phyloP scores from a whole-genome alignment of 192 early-diverging fungal genomes.

The Podila verticillata region DNA sequence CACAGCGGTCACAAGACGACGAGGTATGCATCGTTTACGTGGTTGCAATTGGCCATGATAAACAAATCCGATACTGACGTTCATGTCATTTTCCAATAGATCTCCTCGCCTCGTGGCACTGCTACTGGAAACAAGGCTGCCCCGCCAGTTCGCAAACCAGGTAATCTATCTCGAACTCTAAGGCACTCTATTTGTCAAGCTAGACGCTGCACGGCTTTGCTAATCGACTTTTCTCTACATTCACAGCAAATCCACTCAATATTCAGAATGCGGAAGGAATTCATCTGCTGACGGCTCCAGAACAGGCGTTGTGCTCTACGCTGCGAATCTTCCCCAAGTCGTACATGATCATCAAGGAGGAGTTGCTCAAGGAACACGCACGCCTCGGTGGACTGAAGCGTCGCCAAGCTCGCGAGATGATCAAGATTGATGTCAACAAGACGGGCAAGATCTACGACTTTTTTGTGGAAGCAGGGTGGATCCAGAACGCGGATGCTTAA shows the following conservation, averaged over 20 bases:
- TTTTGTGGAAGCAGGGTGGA: conserved; percentile 94
- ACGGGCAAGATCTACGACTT: conserved; percentile 90
- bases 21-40: conserved; percentile 15
- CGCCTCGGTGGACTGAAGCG: conserved; percentile 76
- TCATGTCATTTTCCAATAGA: conserved; percentile 7
- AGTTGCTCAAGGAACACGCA: conserved; percentile 86
- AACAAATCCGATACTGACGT: background rate
- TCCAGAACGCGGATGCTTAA: conserved; percentile 62
- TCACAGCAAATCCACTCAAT: conserved; percentile 73
- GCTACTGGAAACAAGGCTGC: conserved; percentile 19
- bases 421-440: conserved; percentile 95
- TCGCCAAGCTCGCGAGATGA: conserved; percentile 81
- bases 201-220: too few relatives aligned
- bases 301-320: conserved; percentile 82
- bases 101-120: conserved; percentile 33
- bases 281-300: conserved; percentile 82
- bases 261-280: conserved; percentile 86
- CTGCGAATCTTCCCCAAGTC: conserved; percentile 88
- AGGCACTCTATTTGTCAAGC: too few relatives aligned
- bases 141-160: conserved; percentile 39
- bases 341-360: conserved; percentile 94
- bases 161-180: background rate
- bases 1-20: conserved; percentile 25
- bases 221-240: background rate
- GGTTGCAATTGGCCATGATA: background rate